A percentile compares a stretch with the other conserved stretches of the same genome.
Evolutionary conservation across 208 protist species (phyloP).

Genomic region (Angomonas deanei): DNA sequence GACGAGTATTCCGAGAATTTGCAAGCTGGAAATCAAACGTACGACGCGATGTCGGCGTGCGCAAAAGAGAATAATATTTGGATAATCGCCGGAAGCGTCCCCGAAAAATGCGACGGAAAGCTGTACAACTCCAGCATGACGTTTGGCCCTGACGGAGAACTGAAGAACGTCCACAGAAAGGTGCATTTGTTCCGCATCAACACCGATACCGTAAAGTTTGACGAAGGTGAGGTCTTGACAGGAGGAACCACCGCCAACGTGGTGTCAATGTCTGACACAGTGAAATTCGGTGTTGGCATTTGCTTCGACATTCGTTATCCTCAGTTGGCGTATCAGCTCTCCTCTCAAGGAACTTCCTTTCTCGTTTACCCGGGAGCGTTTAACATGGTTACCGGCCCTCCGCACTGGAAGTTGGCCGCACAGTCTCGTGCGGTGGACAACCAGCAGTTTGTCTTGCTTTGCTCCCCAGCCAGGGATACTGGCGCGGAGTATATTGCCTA

Average conservation of each 20-base stretch:
- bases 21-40: conserved; percentile 56
- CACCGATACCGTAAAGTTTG: conserved; percentile 92
- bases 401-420: conserved; percentile 96
- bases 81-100: conserved; percentile 93
- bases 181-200: conserved; percentile 97
- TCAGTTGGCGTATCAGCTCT: conserved; percentile 81
- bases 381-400: conserved; percentile 98
- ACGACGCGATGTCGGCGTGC: conserved; percentile 55
- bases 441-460: conserved; percentile 93
- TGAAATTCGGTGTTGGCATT: conserved; percentile 95
- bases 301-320: conserved; percentile 99
- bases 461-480: conserved; percentile 92
- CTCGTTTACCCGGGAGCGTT: conserved; percentile 97
- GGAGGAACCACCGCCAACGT: conserved; percentile 67
- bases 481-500: conserved; percentile 91
- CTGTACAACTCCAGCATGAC: conserved; percentile 94
- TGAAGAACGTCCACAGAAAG: conserved; percentile 90
- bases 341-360: conserved; percentile 75
- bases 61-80: conserved; percentile 75
- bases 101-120: conserved; percentile 85
- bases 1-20: conserved; percentile 91
- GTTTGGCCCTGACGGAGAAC: conserved; percentile 84
- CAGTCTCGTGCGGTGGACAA: conserved; percentile 91
- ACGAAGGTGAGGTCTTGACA: conserved; percentile 93
- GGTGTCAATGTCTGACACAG: conserved; percentile 32